phyloP scores from a whole-genome alignment of 2,329 filamentous ascomycete genomes.

The Cladosporium sp. region DNA sequence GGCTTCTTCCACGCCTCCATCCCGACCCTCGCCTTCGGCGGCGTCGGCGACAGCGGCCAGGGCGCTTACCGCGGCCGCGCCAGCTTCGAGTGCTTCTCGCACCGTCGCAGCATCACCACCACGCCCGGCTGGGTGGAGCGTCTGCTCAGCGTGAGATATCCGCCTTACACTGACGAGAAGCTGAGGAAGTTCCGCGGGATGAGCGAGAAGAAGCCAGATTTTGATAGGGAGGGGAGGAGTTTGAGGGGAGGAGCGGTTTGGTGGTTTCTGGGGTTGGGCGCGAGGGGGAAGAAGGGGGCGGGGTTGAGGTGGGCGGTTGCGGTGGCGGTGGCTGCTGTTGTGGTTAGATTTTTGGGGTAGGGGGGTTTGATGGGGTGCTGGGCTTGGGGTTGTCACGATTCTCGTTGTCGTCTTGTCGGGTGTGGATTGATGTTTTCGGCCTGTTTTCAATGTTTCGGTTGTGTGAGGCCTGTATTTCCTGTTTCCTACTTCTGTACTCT shows the following conservation, averaged over 20 bases:
- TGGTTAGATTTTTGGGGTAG: slow-evolving; percentile 13
- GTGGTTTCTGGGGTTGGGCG: slow-evolving; percentile 30
- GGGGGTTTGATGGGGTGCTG: not conserved
- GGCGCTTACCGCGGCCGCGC: slow-evolving; percentile 74
- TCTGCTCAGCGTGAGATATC: slow-evolving; percentile 63
- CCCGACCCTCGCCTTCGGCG: slow-evolving; percentile 72
- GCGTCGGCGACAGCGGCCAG: slow-evolving; percentile 72
- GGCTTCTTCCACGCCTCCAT: slow-evolving; percentile 68
- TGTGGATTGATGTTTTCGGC: too few relatives aligned
- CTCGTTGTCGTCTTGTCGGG: too few relatives aligned
- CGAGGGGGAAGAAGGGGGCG: slow-evolving; percentile 24
- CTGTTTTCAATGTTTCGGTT: too few relatives aligned
- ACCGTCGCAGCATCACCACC: slow-evolving; percentile 56
- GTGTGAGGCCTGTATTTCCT: too few relatives aligned
- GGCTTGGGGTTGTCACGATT: too few relatives aligned
- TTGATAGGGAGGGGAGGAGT: slow-evolving; percentile 52
- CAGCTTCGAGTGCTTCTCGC: slow-evolving; percentile 66
- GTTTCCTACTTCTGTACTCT: too few relatives aligned
- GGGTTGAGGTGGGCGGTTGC: slow-evolving; percentile 27
- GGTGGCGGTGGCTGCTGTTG: slow-evolving; percentile 20
- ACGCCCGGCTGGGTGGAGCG: slow-evolving; percentile 66
- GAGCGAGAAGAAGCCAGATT: slow-evolving; percentile 53
- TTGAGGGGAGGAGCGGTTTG: slow-evolving; percentile 25
- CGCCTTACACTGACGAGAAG: slow-evolving; percentile 55
- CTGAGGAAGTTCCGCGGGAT: slow-evolving; percentile 48